These are phyloP conservation scores for Boletus reticuloceps DNA, from an alignment of 768 basidiomycete genomes.

Conservation along the genomic window DNA sequence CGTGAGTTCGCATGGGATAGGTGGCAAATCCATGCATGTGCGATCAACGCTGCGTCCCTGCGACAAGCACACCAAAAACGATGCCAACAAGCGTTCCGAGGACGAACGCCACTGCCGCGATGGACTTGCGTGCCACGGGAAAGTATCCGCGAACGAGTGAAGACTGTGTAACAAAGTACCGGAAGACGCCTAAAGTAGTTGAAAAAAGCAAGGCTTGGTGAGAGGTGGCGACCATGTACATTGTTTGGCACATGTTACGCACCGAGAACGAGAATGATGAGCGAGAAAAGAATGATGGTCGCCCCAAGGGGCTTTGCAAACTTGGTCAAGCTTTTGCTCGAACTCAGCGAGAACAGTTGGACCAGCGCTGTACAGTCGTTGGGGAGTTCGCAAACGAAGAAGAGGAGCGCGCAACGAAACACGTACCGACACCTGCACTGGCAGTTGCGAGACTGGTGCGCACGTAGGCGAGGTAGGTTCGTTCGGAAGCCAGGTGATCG, in stretches of 20 bases:
- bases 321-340: slow-evolving; percentile 13
- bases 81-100: slow-evolving; percentile 40
- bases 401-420: not conserved
- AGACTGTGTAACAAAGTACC: slow-evolving; percentile 55
- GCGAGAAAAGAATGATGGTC: slow-evolving; percentile 42
- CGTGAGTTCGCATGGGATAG: not conserved
- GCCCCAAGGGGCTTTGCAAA: slow-evolving; percentile 55
- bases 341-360: slow-evolving; percentile 46
- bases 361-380: slow-evolving; percentile 41
- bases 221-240: not conserved
- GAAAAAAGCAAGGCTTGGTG: not conserved
- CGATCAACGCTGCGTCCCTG: slow-evolving; percentile 17
- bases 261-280: slow-evolving; percentile 50
- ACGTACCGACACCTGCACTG: slow-evolving; percentile 56
- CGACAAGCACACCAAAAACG: slow-evolving; percentile 43
- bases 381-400: not conserved
- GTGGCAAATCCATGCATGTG: not conserved
- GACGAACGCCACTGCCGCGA: slow-evolving; percentile 39
- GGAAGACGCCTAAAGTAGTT: slow-evolving; percentile 37
- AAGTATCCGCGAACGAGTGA: slow-evolving; percentile 50
- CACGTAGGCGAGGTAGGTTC: slow-evolving; percentile 63
- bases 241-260: slow-evolving; percentile 1
- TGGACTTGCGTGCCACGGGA: slow-evolving; percentile 49
- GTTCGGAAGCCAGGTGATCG: slow-evolving; percentile 62
- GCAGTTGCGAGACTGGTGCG: slow-evolving; percentile 62